Evolutionary conservation across 1,284 basidiomycete species (phyloP).

Genomic region (Heterobasidion occidentale): DNA sequence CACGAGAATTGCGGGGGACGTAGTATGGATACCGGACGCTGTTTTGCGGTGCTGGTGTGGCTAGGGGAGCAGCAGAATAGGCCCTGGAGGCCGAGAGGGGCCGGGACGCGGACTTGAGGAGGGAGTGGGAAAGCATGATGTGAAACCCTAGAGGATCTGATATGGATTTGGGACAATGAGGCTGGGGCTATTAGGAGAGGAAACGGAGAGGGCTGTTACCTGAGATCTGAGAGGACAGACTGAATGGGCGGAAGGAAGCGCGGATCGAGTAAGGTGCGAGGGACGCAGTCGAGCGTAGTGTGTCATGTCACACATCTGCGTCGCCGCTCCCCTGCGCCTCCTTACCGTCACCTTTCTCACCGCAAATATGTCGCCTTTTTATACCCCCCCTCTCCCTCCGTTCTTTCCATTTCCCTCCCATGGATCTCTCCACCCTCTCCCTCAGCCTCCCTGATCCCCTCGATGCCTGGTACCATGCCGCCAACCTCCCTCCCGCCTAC

Average conservation of each 20-base stretch:
- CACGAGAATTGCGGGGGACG: constrained; percentile 53
- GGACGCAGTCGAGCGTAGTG: no score
- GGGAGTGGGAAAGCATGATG: background rate
- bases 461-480: background rate
- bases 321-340: background rate
- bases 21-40: constrained; percentile 35
- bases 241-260: background rate
- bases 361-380: constrained; percentile 6
- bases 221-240: background rate
- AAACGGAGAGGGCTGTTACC: background rate
- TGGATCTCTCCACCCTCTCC: constrained; percentile 1
- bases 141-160: background rate
- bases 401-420: constrained; percentile 12
- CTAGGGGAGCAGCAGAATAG: background rate
- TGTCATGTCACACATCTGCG: background rate
- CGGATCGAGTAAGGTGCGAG: background rate
- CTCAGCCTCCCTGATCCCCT: constrained; percentile 4
- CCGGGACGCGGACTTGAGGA: background rate
- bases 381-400: constrained; percentile 10
- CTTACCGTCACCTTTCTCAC: background rate
- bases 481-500: constrained; percentile 6
- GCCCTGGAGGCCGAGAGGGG: background rate
- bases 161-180: no score
- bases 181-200: background rate
- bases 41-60: background rate